phyloP scores from a whole-genome alignment of 2,329 filamentous ascomycete species.

The Fusarium austroafricanum region DNA sequence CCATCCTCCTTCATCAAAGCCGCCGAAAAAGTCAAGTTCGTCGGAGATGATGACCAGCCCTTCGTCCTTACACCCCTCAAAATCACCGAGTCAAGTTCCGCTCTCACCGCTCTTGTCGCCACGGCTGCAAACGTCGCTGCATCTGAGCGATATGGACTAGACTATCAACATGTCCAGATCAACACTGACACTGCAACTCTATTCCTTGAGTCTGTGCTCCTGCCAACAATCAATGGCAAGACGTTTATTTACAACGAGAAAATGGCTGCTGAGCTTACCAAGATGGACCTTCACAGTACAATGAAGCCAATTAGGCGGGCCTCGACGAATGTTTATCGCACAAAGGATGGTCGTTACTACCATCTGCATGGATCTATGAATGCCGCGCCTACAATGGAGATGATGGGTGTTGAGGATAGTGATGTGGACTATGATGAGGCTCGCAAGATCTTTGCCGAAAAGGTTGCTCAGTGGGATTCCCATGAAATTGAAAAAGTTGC shows the following conservation, averaged over 20 bases:
- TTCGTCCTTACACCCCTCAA: constrained; percentile 4
- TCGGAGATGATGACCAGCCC: not conserved
- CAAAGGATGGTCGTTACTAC: not conserved
- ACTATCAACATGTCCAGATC: not conserved
- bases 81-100: not conserved
- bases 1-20: not conserved
- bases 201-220: not conserved
- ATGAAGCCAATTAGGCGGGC: not conserved
- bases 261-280: not conserved
- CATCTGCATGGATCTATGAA: constrained; percentile 4
- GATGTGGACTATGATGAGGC: not conserved
- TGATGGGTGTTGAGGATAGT: not conserved
- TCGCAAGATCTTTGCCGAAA: not conserved
- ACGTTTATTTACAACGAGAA: not conserved
- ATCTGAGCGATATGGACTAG: not conserved
- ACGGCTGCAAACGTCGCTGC: not conserved
- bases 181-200: not conserved
- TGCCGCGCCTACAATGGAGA: not conserved
- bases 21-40: not conserved
- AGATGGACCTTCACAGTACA: not conserved
- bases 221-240: not conserved
- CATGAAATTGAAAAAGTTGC: not conserved
- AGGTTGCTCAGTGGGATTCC: not conserved
- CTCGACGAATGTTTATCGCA: not conserved
- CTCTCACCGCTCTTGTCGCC: not conserved